Conservation (phyloP, 2,329 filamentous ascomycete genomes). For the Canariomyces notabilis region DNA sequence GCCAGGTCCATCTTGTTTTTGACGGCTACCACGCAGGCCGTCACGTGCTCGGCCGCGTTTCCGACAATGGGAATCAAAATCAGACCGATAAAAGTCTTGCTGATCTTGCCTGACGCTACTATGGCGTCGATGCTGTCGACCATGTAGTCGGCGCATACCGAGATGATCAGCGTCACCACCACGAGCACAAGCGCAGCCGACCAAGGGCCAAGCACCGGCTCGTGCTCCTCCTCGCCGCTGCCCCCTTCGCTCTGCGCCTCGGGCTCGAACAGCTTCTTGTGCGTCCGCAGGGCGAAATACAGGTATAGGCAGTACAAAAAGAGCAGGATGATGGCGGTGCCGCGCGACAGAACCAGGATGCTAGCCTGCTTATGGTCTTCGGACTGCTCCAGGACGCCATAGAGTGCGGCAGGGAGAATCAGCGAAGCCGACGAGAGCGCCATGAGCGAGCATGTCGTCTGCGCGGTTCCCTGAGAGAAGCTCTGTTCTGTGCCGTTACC, state of each 20-base stretch:
- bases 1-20: conserved; percentile 74
- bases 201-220: conserved; percentile 53
- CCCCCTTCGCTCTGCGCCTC: conserved; percentile 33
- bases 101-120: conserved; percentile 64
- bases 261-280: conserved; percentile 65
- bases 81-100: conserved; percentile 75
- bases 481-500: conserved; percentile 60
- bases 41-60: conserved; percentile 77
- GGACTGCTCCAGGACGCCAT: conserved; percentile 54
- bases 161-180: conserved; percentile 63
- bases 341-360: conserved; percentile 67
- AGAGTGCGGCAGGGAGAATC: conserved; percentile 72
- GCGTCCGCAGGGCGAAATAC: conserved; percentile 71
- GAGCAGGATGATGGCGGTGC: conserved; percentile 70
- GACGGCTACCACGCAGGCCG: conserved; percentile 70
- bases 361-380: conserved; percentile 44
- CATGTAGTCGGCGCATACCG: conserved; percentile 70
- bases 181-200: conserved; percentile 64
- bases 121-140: conserved; percentile 71
- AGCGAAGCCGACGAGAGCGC: conserved; percentile 70
- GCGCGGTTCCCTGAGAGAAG: conserved; percentile 72
- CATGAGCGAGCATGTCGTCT: conserved; percentile 72
- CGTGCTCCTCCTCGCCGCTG: conserved; percentile 35
- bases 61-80: conserved; percentile 76
- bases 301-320: conserved; percentile 72